phyloP scores from a whole-genome alignment of 805 yeast species.

The Zygosaccharomyces siamensis region DNA sequence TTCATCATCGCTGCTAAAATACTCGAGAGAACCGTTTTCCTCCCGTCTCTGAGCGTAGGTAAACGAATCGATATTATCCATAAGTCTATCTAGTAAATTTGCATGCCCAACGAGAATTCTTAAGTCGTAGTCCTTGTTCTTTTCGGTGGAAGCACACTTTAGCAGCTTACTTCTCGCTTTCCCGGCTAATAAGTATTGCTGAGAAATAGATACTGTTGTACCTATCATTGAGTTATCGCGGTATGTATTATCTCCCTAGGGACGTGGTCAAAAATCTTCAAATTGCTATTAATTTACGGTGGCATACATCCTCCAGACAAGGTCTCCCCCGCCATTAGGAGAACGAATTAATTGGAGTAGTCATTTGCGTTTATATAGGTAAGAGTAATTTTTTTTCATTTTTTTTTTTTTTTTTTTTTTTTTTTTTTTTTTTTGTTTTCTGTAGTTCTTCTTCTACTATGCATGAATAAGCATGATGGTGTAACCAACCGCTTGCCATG shows the following conservation, averaged over 20 bases:
- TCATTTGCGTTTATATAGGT: background rate
- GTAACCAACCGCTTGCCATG: background rate
- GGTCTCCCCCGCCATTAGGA: too few relatives aligned
- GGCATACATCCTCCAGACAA: background rate
- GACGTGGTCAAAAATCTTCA: background rate
- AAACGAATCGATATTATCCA: slow-evolving; percentile 19
- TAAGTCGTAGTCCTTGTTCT: slow-evolving; percentile 24
- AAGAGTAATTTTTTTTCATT: background rate
- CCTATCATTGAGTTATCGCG: slow-evolving; percentile 4
- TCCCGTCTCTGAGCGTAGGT: slow-evolving; percentile 2
- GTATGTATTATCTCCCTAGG: background rate
- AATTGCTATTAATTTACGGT: too few relatives aligned
- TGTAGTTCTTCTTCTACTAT: background rate
- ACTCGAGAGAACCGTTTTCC: background rate
- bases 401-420: background rate
- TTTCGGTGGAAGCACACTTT: slow-evolving; percentile 16
- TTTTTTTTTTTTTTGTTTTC: background rate
- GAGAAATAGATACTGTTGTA: slow-evolving; percentile 9
- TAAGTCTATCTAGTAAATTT: slow-evolving; percentile 29
- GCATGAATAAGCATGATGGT: background rate
- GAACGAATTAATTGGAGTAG: background rate
- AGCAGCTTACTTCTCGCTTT: slow-evolving; percentile 24
- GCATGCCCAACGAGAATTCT: slow-evolving; percentile 34
- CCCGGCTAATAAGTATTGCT: slow-evolving; percentile 19
- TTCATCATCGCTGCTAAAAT: slow-evolving; percentile 4